phyloP scores from a whole-genome alignment of 306 rosid genomes.

The Sindora glabra region DNA sequence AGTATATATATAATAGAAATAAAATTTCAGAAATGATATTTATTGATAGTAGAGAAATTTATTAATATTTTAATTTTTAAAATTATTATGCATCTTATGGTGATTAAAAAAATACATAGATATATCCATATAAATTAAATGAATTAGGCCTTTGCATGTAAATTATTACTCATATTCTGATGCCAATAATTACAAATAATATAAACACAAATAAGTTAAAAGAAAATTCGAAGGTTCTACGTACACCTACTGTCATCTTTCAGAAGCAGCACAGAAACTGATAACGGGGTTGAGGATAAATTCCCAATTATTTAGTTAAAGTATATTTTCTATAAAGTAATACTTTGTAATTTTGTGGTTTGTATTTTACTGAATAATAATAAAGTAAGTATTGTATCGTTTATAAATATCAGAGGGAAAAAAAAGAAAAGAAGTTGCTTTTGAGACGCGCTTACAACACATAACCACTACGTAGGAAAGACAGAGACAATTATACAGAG shows the following conservation, averaged over 20 bases:
- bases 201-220: not conserved
- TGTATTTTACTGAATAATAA: constrained; percentile 12
- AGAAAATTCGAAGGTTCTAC: not conserved
- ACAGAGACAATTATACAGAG: constrained; percentile 4
- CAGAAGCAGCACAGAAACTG: not conserved
- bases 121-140: not conserved
- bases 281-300: no score
- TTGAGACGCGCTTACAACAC: constrained; percentile 24
- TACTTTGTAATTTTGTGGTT: not conserved
- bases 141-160: constrained; percentile 23
- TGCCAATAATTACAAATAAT: not conserved
- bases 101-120: no score
- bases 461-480: not conserved
- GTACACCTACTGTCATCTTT: not conserved
- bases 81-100: no score
- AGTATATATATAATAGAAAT: no score
- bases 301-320: no score
- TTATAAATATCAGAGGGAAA: no score
- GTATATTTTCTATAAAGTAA: no score
- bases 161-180: constrained; percentile 19
- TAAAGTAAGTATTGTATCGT: not conserved
- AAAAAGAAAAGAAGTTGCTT: not conserved
- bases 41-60: no score
- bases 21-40: no score
- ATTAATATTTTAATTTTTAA: no score